Percentiles rank a stretch among this genome's conserved stretches.
phyloP scores from a whole-genome alignment of 2,329 filamentous ascomycete species.

The Neopestalotiopsis sp. region DNA sequence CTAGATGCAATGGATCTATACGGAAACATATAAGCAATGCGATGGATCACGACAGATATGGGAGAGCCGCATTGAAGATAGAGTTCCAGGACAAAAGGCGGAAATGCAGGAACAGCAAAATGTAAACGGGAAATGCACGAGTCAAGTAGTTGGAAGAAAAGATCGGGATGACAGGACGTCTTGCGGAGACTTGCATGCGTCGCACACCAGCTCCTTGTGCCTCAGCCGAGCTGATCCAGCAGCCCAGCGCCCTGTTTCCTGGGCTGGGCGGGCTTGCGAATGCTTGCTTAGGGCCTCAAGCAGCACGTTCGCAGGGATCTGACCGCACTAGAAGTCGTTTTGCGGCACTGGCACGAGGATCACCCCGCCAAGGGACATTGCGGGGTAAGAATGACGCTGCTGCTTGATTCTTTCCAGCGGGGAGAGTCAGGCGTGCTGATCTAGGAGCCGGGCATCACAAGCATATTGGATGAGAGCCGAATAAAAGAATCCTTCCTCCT shows the following conservation, averaged over 20 bases:
- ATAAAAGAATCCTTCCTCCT: background rate
- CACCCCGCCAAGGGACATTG: constrained; percentile 10
- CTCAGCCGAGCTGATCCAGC: background rate
- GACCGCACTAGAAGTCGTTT: background rate
- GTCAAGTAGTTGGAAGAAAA: background rate
- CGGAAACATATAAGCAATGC: background rate
- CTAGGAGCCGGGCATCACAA: background rate
- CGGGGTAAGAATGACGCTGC: constrained; percentile 11
- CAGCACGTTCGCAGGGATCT: background rate
- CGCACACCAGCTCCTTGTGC: background rate
- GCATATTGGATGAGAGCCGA: too few relatives aligned
- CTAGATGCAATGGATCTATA: background rate
- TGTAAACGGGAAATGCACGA: background rate
- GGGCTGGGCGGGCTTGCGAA: background rate
- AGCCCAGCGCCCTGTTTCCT: constrained; percentile 8
- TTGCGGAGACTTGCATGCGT: background rate
- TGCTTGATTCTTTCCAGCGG: background rate
- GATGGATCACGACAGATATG: background rate
- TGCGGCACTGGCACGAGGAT: constrained; percentile 4
- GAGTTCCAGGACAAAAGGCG: background rate
- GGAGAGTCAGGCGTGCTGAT: background rate
- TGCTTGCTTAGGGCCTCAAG: too few relatives aligned
- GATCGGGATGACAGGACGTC: background rate
- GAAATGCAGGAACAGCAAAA: constrained; percentile 10
- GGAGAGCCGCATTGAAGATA: background rate